phyloP scores from a whole-genome alignment of 345 rosid species.

The Euphorbia pulcherrima region DNA sequence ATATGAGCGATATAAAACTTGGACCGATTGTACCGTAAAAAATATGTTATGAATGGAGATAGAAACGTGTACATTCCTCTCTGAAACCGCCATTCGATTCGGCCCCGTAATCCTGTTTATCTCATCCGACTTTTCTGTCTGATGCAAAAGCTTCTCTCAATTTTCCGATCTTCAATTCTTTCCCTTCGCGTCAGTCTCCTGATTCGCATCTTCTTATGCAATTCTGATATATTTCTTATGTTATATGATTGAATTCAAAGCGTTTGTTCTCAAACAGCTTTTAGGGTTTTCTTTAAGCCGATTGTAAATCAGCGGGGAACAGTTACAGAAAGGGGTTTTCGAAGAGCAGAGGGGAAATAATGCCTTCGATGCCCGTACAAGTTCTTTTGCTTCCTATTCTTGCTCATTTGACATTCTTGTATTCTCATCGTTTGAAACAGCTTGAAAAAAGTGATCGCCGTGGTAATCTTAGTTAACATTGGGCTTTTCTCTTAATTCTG shows the following conservation, averaged over 20 bases:
- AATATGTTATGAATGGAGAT: no score
- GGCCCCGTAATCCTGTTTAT: slow-evolving; percentile 9
- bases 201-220: not conserved
- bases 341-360: slow-evolving; percentile 59
- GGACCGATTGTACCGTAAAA: no score
- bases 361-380: slow-evolving; percentile 76
- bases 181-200: not conserved
- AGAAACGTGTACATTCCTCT: slow-evolving; percentile 31
- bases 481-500: not conserved
- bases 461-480: slow-evolving; percentile 89
- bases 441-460: slow-evolving; percentile 91
- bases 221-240: not conserved
- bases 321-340: slow-evolving; percentile 34
- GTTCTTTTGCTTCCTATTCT: slow-evolving; percentile 33
- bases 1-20: no score
- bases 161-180: not conserved
- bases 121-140: no score
- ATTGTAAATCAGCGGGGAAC: not conserved
- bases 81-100: slow-evolving; percentile 19
- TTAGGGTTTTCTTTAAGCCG: slow-evolving; percentile 4
- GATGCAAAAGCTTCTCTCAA: not conserved
- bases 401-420: slow-evolving; percentile 54
- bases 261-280: not conserved
- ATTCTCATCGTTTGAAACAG: slow-evolving; percentile 75
- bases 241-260: not conserved